Conservation (phyloP, 2,329 filamentous ascomycete genomes). For the Myriangium duriaei region DNA sequence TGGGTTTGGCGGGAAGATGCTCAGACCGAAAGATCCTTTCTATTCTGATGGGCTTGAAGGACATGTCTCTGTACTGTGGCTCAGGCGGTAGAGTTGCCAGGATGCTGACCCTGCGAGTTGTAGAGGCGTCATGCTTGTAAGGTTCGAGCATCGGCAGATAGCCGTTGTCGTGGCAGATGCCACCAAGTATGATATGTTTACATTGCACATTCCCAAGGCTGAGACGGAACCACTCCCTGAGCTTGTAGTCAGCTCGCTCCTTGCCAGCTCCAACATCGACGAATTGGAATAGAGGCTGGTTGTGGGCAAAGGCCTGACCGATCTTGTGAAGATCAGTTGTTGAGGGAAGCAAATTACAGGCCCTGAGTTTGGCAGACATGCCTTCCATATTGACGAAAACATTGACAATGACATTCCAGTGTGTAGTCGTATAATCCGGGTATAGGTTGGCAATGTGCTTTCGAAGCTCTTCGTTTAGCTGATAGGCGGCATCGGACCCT, state of each 20-base stretch:
- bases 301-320: slow-evolving; percentile 28
- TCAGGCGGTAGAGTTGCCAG: slow-evolving; percentile 32
- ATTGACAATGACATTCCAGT: slow-evolving; percentile 35
- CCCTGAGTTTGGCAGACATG: slow-evolving; percentile 4
- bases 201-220: slow-evolving; percentile 48
- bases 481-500: slow-evolving; percentile 35
- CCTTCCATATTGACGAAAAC: slow-evolving; percentile 22
- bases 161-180: slow-evolving; percentile 44
- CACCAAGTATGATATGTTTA: slow-evolving; percentile 52
- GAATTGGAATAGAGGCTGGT: slow-evolving; percentile 42
- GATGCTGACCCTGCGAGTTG: slow-evolving; percentile 30
- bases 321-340: slow-evolving; percentile 2
- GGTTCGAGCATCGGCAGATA: slow-evolving; percentile 35
- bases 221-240: slow-evolving; percentile 39
- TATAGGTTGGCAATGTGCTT: slow-evolving; percentile 30
- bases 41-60: slow-evolving; percentile 28
- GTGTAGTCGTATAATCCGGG: slow-evolving; percentile 24
- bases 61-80: slow-evolving; percentile 29
- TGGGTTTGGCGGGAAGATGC: slow-evolving; percentile 25
- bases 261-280: slow-evolving; percentile 50
- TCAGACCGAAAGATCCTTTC: slow-evolving; percentile 30
- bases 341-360: slow-evolving; percentile 2
- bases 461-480: slow-evolving; percentile 29
- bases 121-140: slow-evolving; percentile 29
- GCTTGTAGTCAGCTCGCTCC: slow-evolving; percentile 48